Conservation (phyloP, 2,329 filamentous ascomycete genomes). For the Calonectria naviculata region DNA sequence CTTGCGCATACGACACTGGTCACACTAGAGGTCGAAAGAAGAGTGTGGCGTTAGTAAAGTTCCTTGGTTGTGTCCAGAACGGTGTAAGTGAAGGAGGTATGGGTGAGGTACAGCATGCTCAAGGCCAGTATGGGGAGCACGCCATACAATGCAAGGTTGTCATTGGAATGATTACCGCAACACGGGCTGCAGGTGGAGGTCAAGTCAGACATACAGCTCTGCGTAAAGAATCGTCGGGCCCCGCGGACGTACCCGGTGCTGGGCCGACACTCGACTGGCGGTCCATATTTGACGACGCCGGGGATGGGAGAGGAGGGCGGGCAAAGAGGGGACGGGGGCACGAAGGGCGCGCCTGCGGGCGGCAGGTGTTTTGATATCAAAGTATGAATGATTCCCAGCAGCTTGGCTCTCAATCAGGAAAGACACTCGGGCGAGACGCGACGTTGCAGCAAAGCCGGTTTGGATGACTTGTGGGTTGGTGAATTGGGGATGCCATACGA, state of each 20-base stretch:
- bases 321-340: background rate
- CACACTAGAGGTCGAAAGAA: slow-evolving; percentile 49
- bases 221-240: slow-evolving; percentile 48
- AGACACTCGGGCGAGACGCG: background rate
- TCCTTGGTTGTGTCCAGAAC: background rate
- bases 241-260: slow-evolving; percentile 40
- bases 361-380: background rate
- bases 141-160: background rate
- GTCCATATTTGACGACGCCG: slow-evolving; percentile 6
- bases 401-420: background rate
- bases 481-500: slow-evolving; percentile 1
- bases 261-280: slow-evolving; percentile 22
- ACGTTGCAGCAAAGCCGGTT: background rate
- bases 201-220: slow-evolving; percentile 49
- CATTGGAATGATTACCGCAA: background rate
- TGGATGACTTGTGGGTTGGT: background rate
- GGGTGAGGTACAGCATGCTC: background rate
- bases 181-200: background rate
- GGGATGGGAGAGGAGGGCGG: background rate
- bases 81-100: slow-evolving; percentile 9
- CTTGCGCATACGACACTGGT: slow-evolving; percentile 57
- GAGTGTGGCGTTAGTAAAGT: background rate
- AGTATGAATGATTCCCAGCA: background rate
- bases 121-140: background rate
- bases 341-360: background rate